Evolutionary conservation across 2,329 filamentous ascomycete species (phyloP).

Genomic region (Verticillium klebahnii): DNA sequence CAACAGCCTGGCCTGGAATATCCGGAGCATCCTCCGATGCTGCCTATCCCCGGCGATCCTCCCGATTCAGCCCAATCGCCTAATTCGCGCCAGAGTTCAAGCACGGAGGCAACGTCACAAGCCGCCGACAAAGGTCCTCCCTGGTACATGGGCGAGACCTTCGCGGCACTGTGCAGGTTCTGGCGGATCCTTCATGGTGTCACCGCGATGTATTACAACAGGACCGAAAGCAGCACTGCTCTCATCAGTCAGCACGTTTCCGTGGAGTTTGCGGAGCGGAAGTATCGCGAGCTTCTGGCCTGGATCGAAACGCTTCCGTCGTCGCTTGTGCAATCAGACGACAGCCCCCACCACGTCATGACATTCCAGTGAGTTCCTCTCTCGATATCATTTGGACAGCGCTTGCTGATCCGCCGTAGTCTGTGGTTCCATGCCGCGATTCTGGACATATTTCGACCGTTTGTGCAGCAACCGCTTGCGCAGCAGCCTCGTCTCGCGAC

Average conservation of each 20-base stretch:
- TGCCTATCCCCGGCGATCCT: conserved; percentile 16
- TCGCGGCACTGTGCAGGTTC: conserved; percentile 26
- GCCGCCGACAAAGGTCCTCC: background rate
- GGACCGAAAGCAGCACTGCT: conserved; percentile 6
- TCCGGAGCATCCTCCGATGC: conserved; percentile 3
- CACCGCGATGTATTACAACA: conserved; percentile 20
- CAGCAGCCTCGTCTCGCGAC: conserved; percentile 18
- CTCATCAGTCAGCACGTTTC: conserved; percentile 4
- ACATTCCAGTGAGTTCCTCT: conserved; percentile 28
- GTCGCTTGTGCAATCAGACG: conserved; percentile 17
- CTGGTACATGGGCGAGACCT: conserved; percentile 20
- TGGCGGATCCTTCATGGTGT: conserved; percentile 31
- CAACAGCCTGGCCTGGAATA: conserved; percentile 22
- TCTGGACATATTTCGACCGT: conserved; percentile 30
- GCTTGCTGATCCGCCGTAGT: conserved; percentile 14
- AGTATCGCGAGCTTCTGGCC: conserved; percentile 32
- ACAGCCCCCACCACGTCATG: conserved; percentile 26
- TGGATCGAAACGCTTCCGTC: conserved; percentile 28
- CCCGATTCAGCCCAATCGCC: background rate
- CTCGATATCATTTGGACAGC: background rate
- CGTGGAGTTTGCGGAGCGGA: conserved; percentile 26
- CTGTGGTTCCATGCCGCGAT: conserved; percentile 35
- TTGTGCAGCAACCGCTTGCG: conserved; percentile 7
- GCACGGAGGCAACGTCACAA: background rate
- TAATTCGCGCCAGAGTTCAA: background rate